A percentile compares a stretch with the other conserved stretches of the same genome.
phyloP scores from a whole-genome alignment of 2,329 filamentous ascomycete species.

The Aaosphaeria pasadenensis region DNA sequence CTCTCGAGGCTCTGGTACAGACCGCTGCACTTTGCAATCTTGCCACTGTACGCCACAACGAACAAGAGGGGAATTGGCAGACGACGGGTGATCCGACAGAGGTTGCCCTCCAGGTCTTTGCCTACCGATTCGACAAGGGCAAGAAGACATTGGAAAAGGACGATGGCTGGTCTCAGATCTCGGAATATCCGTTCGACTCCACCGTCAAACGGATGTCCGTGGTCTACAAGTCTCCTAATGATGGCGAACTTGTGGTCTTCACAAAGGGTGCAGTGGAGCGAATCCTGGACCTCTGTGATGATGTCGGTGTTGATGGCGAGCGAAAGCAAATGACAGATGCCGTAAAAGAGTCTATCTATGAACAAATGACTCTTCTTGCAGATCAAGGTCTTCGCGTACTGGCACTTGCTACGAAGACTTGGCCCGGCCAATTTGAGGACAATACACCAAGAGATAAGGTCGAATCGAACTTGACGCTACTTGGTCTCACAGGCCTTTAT shows the following conservation, averaged over 20 bases:
- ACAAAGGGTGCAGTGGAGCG: conserved; percentile 19
- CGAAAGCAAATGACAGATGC: conserved; percentile 6
- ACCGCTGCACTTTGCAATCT: conserved; percentile 42
- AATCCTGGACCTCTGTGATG: conserved; percentile 10
- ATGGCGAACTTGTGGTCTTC: conserved; percentile 5
- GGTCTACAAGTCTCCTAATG: conserved; percentile 5
- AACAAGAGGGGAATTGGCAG: conserved; percentile 31
- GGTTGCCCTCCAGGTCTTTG: conserved; percentile 20
- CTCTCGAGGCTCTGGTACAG: conserved; percentile 16
- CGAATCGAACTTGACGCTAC: conserved; percentile 16
- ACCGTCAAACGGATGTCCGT: conserved; percentile 18
- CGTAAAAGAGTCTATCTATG: conserved; percentile 7
- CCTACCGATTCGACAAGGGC: conserved; percentile 14
- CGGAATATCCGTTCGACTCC: conserved; percentile 18
- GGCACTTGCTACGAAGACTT: conserved; percentile 10
- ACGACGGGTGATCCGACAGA: conserved; percentile 20
- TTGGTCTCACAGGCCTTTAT: conserved; percentile 76
- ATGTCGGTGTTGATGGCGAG: conserved; percentile 3
- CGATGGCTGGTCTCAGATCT: conserved; percentile 7
- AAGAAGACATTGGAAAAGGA: conserved; percentile 8
- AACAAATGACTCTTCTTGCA: conserved; percentile 12
- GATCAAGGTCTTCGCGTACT: conserved; percentile 16
- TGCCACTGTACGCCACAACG: conserved; percentile 43
- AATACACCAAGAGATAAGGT: conserved; percentile 5
- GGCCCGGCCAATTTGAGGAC: conserved; percentile 35